Base-by-base conservation (phyloP, 148 eudicot species). In the Linanthus parryae region DNA sequence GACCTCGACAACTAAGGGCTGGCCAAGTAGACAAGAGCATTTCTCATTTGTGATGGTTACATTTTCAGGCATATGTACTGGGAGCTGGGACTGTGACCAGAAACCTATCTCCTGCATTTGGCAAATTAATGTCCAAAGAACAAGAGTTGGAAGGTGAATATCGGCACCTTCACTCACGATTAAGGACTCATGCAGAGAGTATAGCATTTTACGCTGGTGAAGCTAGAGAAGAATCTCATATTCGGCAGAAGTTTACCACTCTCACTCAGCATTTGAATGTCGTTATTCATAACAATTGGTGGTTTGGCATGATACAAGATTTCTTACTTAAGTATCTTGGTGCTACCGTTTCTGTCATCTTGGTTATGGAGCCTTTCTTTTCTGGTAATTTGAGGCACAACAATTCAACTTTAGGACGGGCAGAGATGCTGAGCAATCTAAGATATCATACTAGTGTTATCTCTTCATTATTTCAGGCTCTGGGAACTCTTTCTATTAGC, bases 271-370 rank as follows among this genome's bases (percentile, higher is more conserved):
- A 88, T 69, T 66, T 88, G 97, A 54, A 79, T 50, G 61, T 52
- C 58, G 94, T 84, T 47, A 84, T 74, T 38, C 97, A 88, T 58
- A 87, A 88, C 40, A 86, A 88, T 61, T 88, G 97, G 97, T 88
- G 97, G 97, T 88, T 88, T 74, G 97, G 97, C 57, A 88, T 88
- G 97, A 82, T 88, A 59, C 97, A 88, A 54, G 97, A 88, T 62
- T 88, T 88, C 74, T 66, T 88, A 36, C 54, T 84, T 62, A 84
- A 88, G 77, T 88, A 88, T 73, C 94, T 88, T 55, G 97, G 97
- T 48, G 97, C 97, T 30, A 88, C 97, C 37, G 86, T 88, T 59
- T 94, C 90, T 64, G 97, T 88, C 67, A 63, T 88, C 63, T 64
- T 88, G 62, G 84, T 88, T 55, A 88, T 88, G 51, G 97, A 88